Evolutionary conservation across 257 asterid species (phyloP), one percentile per base, ranked within the genome.

Genomic region (Verbena officinalis): DNA sequence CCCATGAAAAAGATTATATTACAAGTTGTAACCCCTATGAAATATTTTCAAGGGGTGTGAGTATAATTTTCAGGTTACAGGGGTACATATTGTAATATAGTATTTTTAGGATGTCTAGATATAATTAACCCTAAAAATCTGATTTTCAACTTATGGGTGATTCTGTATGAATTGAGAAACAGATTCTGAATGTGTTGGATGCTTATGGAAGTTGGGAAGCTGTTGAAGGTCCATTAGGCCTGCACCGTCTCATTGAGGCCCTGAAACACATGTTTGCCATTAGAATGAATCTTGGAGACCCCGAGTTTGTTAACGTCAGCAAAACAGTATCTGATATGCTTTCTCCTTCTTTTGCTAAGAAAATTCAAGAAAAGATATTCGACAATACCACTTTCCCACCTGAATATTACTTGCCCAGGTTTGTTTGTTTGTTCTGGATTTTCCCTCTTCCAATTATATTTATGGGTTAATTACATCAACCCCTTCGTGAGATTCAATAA

Each of bases 351-450:
- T 88, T 80, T 2, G 96, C 95, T 7, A 64, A 78, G 75, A 61
- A 19, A 43, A 73, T 88, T 40, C 79, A 43, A 48, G 65, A 61
- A 44, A 71, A 31, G 77, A 86, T 88, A 71, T 75, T 81, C 8
- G 96, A 88, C 69, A 83, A 88, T 76, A 81, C 95, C 60, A 88
- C 96, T 30, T 88, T 88, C 78, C 95, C 96, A 17, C 74, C 91
- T 13, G 87, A 76, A 46, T 88, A 88, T 73, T 88, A 88, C 42
- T 30, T 83, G 78, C 80, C 59, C 52, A 88, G 94, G 96, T 82
- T 45, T 4, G n/a, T 38, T 5, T 5, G 4, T 38, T 27, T 27
- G 33, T 27, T 27, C 33, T 27, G 33, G 4, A 27, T 27, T 27
- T 5, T 27, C 33, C 33, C 33, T 27, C 33, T 27, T 27, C 33